phyloP scores from a whole-genome alignment of 768 basidiomycete species.

The Hypholoma sublateritium region DNA sequence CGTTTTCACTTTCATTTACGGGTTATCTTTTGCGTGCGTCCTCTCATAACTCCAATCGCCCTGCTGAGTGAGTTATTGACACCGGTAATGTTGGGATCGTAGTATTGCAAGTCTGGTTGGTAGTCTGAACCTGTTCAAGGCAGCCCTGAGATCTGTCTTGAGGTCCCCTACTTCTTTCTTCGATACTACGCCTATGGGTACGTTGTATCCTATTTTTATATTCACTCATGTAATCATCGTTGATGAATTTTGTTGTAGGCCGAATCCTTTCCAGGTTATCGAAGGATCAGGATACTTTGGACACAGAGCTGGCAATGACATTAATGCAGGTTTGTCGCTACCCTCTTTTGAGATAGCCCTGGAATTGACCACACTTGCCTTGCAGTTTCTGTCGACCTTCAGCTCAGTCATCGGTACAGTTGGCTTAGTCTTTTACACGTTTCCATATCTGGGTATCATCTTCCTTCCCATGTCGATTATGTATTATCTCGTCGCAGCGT shows the following conservation, averaged over 20 bases:
- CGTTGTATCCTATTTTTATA: not conserved
- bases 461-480: slow-evolving; percentile 53
- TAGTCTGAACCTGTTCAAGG: slow-evolving; percentile 52
- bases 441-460: slow-evolving; percentile 65
- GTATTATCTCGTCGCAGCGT: slow-evolving; percentile 55
- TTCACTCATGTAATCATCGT: too few relatives aligned
- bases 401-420: slow-evolving; percentile 52
- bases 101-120: slow-evolving; percentile 41
- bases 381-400: slow-evolving; percentile 18
- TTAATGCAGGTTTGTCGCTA: slow-evolving; percentile 40
- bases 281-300: slow-evolving; percentile 63
- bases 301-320: slow-evolving; percentile 47
- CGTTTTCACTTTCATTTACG: slow-evolving; percentile 49
- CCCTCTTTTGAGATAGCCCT: not conserved
- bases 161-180: slow-evolving; percentile 67
- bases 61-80: not conserved
- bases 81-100: not conserved
- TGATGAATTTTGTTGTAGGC: slow-evolving; percentile 34
- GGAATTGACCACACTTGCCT: not conserved
- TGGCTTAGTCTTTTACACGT: slow-evolving; percentile 64
- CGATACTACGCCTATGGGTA: slow-evolving; percentile 71
- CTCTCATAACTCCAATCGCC: not conserved
- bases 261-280: slow-evolving; percentile 60
- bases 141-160: slow-evolving; percentile 55
- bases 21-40: slow-evolving; percentile 50